Evolutionary conservation across 768 basidiomycete species (phyloP), one percentile per base, ranked within the genome.

Genomic region (Pulveroboletus sp.): DNA sequence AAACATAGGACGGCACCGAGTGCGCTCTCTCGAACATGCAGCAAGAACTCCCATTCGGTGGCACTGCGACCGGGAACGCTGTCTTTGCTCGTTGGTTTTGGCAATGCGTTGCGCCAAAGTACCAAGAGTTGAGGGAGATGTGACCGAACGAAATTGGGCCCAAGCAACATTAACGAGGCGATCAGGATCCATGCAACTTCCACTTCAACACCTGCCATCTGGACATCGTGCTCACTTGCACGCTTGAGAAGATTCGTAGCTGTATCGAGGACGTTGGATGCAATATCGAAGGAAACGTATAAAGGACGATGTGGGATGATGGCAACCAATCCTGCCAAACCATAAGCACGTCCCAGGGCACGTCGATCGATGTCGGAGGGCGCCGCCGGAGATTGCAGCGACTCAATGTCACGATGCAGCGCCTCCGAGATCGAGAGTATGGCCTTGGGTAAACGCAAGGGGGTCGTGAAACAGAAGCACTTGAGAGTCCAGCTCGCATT

Each of bases 101-200:
- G 93, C 0, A 99, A 76, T 1, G 95, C 93, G 58, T 99, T 99
- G 30, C 96, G 77, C 96, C 96, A 99, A 3, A 99, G 79, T 0
- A 98, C 92, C 36, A 98, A 78, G 15, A 98, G 75, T 58, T 97
- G 95, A 0, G 94, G 89, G 2, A 98, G 79, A 65, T 99, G 93
- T 0, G 92, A 81, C 15, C 91, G 84, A 46, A 97, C 93, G 57
- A 98, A 96, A 58, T 92, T 89, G 3, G 89, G 91, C 0, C 94
- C 95, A 7, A 96, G 82, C 3, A 86, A 79, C 89, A 97, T 93
- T 27, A 98, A 71, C 1, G 93, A 85, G 0, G 89, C 84, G 47
- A 99, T 90, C 32, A 88, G 72, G 11, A 85, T 93, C 96, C 96
- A 98, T 0, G 94, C 93, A 1, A 94, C 86, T 62, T 95, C 93